Evolutionary conservation across 2,329 filamentous ascomycete genomes (phyloP).

Genomic region (Mariannaea elegans): DNA sequence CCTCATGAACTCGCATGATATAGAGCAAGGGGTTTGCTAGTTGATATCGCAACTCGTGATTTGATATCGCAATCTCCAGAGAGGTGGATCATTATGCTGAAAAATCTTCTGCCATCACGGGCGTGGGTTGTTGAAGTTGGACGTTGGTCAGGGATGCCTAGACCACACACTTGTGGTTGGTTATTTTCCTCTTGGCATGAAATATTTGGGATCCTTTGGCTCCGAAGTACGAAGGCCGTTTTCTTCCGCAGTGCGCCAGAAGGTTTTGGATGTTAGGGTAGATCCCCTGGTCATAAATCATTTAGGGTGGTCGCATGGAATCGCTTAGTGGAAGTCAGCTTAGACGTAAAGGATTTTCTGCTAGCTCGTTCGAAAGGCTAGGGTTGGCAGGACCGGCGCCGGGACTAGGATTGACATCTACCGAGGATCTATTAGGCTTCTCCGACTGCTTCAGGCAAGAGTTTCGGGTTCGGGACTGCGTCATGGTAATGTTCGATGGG

Average conservation of each 20-base stretch:
- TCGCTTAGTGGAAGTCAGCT: constrained; percentile 20
- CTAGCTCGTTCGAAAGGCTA: constrained; percentile 21
- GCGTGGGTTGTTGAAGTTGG: constrained; percentile 26
- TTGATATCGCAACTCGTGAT: constrained; percentile 26
- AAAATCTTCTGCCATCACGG: constrained; percentile 33
- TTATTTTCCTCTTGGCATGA: constrained; percentile 29
- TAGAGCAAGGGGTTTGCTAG: constrained; percentile 21
- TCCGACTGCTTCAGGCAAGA: constrained; percentile 24
- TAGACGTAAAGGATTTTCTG: constrained; percentile 28
- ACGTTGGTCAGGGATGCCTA: constrained; percentile 35
- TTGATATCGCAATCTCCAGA: constrained; percentile 34
- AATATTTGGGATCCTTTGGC: constrained; percentile 12
- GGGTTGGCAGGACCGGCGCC: constrained; percentile 18
- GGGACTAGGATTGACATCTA: constrained; percentile 24
- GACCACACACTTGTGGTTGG: constrained; percentile 36
- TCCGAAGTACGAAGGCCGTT: constrained; percentile 11
- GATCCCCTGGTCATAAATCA: constrained; percentile 19
- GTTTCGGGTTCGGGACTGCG: constrained; percentile 29
- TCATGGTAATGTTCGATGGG: constrained; percentile 25
- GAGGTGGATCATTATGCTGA: constrained; percentile 36
- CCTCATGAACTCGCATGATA: constrained; percentile 32
- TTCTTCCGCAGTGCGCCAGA: constrained; percentile 17
- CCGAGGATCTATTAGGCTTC: constrained; percentile 14
- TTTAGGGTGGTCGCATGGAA: constrained; percentile 26
- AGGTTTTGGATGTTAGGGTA: constrained; percentile 16